These are phyloP conservation scores for Schizophyllum amplum DNA, from an alignment of 1,284 basidiomycete species.

Conservation along the genomic window DNA sequence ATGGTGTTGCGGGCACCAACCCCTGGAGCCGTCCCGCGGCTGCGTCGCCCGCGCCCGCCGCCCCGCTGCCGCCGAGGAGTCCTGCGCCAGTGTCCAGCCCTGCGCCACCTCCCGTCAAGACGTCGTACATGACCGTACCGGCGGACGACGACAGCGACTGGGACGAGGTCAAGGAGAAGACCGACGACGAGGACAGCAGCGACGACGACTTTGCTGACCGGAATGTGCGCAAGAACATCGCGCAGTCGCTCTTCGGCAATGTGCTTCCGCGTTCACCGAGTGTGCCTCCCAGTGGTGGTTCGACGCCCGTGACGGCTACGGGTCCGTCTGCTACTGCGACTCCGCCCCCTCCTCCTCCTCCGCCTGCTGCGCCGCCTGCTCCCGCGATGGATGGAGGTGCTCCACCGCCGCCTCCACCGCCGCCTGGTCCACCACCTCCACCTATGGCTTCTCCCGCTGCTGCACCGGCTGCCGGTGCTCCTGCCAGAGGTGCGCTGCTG, in stretches of 20 bases:
- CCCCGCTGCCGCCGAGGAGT: slow-evolving; percentile 23
- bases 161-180: slow-evolving; percentile 76
- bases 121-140: slow-evolving; percentile 55
- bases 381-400: slow-evolving; percentile 9
- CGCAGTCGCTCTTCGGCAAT: slow-evolving; percentile 69
- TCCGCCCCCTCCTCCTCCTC: slow-evolving; percentile 24
- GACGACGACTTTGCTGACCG: slow-evolving; percentile 76
- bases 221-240: slow-evolving; percentile 62
- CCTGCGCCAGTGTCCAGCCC: slow-evolving; percentile 14
- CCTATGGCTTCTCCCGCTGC: slow-evolving; percentile 28
- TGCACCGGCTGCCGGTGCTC: slow-evolving; percentile 27
- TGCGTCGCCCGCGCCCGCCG: slow-evolving; percentile 19
- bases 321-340: slow-evolving; percentile 23
- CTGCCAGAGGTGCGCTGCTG: slow-evolving; percentile 63
- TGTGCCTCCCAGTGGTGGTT: slow-evolving; percentile 24
- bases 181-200: slow-evolving; percentile 61
- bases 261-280: slow-evolving; percentile 49
- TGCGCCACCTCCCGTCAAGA: slow-evolving; percentile 39
- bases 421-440: slow-evolving; percentile 23
- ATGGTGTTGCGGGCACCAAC: not conserved
- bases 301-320: slow-evolving; percentile 11
- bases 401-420: slow-evolving; percentile 26
- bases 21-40: not conserved
- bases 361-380: slow-evolving; percentile 18
- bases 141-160: slow-evolving; percentile 70